A percentile compares a stretch with the other conserved stretches of the same genome.
These are phyloP conservation scores for Conticribra weissflogii DNA, from an alignment of 108 stramenopile genomes.

Conservation along the genomic window DNA sequence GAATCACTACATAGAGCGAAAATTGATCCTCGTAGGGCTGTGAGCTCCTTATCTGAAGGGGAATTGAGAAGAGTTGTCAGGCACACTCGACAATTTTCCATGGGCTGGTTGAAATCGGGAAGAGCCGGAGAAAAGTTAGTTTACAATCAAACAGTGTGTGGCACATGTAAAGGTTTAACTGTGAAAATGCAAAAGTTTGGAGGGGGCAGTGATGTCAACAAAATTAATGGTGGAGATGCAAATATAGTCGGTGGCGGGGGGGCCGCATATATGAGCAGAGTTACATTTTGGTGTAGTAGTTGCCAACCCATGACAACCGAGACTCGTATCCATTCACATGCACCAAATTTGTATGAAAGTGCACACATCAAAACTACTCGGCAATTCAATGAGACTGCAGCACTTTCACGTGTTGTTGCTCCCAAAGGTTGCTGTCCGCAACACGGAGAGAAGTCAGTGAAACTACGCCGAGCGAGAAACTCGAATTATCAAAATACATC, in stretches of 20 bases:
- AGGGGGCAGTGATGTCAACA: conserved; percentile 6
- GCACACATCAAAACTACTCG: too few species aligned
- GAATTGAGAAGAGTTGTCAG: conserved; percentile 48
- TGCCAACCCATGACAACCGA: conserved; percentile 49
- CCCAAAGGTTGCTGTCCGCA: conserved; percentile 50
- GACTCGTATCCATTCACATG: neutral
- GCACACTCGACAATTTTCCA: conserved; percentile 48
- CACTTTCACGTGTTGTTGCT: too few species aligned
- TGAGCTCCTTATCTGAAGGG: conserved; percentile 41
- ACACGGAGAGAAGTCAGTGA: conserved; percentile 49
- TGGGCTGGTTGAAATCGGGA: conserved; percentile 61
- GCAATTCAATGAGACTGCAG: too few species aligned
- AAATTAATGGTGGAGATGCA: neutral
- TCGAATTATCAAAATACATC: conserved; percentile 30
- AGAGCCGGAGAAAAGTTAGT: conserved; percentile 59
- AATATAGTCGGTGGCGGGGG: conserved; percentile 1
- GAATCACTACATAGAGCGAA: conserved; percentile 61
- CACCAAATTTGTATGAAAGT: too few species aligned
- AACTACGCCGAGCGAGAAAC: conserved; percentile 50
- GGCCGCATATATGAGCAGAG: conserved; percentile 45
- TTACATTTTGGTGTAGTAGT: conserved; percentile 64
- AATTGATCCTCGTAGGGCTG: conserved; percentile 54
- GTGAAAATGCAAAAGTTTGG: conserved; percentile 69
- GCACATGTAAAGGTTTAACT: conserved; percentile 46
- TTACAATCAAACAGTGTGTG: conserved; percentile 68